Evolutionary conservation across 2,329 filamentous ascomycete genomes (phyloP).

Genomic region (Sclerotinia spermophila): DNA sequence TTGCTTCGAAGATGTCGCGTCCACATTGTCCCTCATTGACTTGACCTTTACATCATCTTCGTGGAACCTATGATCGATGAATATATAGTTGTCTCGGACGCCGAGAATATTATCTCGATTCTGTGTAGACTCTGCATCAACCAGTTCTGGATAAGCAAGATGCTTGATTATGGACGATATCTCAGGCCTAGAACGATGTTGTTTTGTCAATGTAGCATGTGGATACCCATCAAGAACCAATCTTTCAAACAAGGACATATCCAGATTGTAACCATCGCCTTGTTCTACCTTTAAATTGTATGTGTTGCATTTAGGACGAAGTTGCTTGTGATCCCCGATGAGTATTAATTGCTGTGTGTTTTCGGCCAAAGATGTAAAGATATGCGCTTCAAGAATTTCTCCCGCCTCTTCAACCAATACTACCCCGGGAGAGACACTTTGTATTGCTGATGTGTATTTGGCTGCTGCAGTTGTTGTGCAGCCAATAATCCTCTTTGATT

Average conservation of each 20-base stretch:
- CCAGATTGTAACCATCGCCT: slow-evolving; percentile 62
- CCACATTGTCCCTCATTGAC: slow-evolving; percentile 49
- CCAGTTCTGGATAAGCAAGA: slow-evolving; percentile 59
- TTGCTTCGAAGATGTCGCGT: slow-evolving; percentile 49
- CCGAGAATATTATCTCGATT: slow-evolving; percentile 50
- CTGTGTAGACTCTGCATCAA: slow-evolving; percentile 51
- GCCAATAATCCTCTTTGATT: slow-evolving; percentile 58
- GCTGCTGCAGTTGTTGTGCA: slow-evolving; percentile 71
- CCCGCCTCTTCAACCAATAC: slow-evolving; percentile 67
- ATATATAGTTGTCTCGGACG: slow-evolving; percentile 57
- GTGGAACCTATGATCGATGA: slow-evolving; percentile 57
- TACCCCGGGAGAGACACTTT: slow-evolving; percentile 52
- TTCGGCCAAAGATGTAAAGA: slow-evolving; percentile 55
- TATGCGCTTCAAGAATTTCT: slow-evolving; percentile 67
- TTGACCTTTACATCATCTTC: slow-evolving; percentile 48
- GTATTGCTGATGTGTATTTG: slow-evolving; percentile 54
- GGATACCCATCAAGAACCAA: slow-evolving; percentile 54
- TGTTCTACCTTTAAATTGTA: slow-evolving; percentile 60
- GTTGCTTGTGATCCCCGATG: slow-evolving; percentile 71
- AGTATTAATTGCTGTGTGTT: slow-evolving; percentile 60
- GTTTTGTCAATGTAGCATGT: slow-evolving; percentile 53
- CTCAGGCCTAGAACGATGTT: slow-evolving; percentile 67
- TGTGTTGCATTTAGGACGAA: slow-evolving; percentile 61
- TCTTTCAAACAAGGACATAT: slow-evolving; percentile 66
- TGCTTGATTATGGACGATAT: slow-evolving; percentile 57